Evolutionary conservation across 2,329 filamentous ascomycete species (phyloP), one percentile per base, ranked within the genome.

Genomic region (Helotiales sp.): DNA sequence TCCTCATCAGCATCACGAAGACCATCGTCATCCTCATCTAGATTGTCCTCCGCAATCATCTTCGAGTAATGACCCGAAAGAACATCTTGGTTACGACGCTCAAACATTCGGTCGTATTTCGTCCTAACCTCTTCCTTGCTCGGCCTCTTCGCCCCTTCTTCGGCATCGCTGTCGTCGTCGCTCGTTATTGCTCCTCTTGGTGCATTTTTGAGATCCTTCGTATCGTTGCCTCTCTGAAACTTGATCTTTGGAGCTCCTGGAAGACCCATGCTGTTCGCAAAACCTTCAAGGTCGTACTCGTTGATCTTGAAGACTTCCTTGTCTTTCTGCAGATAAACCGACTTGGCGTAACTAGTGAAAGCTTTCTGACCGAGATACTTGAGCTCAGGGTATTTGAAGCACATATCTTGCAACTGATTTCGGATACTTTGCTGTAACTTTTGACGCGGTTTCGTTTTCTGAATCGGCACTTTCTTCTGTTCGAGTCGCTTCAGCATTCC

Each of bases 81-180:
- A 34, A 99, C 92, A 77, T 97, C 94, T 80, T 98, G 95, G 80
- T 99, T 99, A 74, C 91, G 92, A 68, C 96, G 87, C 82, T 97
- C 95, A 79, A 98, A 97, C 96, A 99, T 98, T 73, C 93, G 91
- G 79, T 99, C 93, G 78, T 97, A 96, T 79, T 97, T 98, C 34
- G 96, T 99, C 69, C 93, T 88, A 20, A 97, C 92, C 73, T 89
- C 87, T 11, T 85, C 83, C 80, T 92, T 90, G 80, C 87, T 88
- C 68, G 83, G 80, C 71, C 83, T 78, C 75, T 85, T 84, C 37
- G 77, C 83, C 2, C 75, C 79, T 17, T 84, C 85, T 28, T 84
- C 83, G n/a, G 87, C 84, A 63, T 87, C 87, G 59, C 79, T 81
- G 13, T 87, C 85, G 3, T 89, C 89, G 15, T 86, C 89, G 74